Conservation (phyloP, 2,329 filamentous ascomycete genomes). For the Alternaria longipes region DNA sequence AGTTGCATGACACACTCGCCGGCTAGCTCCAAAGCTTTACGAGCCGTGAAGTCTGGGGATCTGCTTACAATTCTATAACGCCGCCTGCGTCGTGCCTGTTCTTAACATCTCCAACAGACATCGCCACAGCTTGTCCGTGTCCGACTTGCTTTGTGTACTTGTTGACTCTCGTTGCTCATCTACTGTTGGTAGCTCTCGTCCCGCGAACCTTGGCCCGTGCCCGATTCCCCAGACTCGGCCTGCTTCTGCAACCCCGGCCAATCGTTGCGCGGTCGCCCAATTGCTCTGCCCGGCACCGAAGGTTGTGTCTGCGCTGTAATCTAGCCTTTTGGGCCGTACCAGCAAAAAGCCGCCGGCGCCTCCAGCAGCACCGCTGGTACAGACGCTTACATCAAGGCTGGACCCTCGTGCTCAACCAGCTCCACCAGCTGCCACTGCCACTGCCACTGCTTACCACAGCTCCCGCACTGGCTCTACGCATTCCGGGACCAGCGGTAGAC, state of each 20-base stretch:
- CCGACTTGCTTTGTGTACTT: slow-evolving; percentile 15
- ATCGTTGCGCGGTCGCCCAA: slow-evolving; percentile 39
- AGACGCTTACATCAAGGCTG: slow-evolving; percentile 26
- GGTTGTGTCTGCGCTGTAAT: slow-evolving; percentile 41
- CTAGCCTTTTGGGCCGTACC: slow-evolving; percentile 32
- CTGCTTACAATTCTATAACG: slow-evolving; percentile 37
- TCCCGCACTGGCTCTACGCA: slow-evolving; percentile 19
- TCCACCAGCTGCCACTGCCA: slow-evolving; percentile 15
- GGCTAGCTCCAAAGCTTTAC: slow-evolving; percentile 20
- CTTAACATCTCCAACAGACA: slow-evolving; percentile 6
- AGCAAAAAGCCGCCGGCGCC: slow-evolving; percentile 30
- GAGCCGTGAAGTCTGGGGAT: slow-evolving; percentile 40
- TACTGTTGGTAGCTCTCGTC: slow-evolving; percentile 7
- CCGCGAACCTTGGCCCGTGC: slow-evolving; percentile 28
- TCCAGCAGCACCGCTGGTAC: slow-evolving; percentile 26
- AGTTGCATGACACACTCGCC: slow-evolving; percentile 37
- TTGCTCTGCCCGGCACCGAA: slow-evolving; percentile 36
- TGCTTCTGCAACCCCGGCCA: slow-evolving; percentile 27
- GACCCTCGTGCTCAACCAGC: slow-evolving; percentile 19
- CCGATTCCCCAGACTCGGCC: slow-evolving; percentile 23
- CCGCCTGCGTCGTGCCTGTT: slow-evolving; percentile 25
- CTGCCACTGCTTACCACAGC: slow-evolving; percentile 17
- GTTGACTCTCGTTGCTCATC: slow-evolving; percentile 2
- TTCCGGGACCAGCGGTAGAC: slow-evolving; percentile 27
- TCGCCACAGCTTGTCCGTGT: slow-evolving; percentile 27